Percentiles rank a stretch among this genome's conserved stretches.
Conservation (phyloP, 495 filamentous ascomycete genomes). For the Oidiodendron maius region DNA sequence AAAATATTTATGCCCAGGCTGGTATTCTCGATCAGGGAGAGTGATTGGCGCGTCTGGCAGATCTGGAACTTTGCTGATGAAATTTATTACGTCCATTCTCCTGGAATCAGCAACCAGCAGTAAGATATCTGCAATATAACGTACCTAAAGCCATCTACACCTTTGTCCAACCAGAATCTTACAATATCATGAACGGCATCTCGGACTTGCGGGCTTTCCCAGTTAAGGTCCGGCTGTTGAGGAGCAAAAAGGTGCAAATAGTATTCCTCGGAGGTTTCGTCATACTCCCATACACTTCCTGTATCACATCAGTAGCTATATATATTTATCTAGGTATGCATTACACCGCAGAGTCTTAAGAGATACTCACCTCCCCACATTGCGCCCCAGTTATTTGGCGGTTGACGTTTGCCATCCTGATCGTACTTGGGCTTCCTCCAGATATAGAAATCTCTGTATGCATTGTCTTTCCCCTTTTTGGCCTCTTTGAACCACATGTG, state of each 20-base stretch:
- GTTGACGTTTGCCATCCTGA: conserved; percentile 50
- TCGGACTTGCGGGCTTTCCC: conserved; percentile 58
- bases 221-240: conserved; percentile 70
- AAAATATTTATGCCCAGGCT: conserved; percentile 38
- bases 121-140: background rate
- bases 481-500: conserved; percentile 72
- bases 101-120: too few relatives aligned
- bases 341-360: conserved; percentile 34
- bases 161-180: conserved; percentile 67
- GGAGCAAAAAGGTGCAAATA: conserved; percentile 62
- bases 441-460: conserved; percentile 69
- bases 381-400: conserved; percentile 67
- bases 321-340: too few relatives aligned
- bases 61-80: conserved; percentile 43
- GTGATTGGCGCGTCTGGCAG: conserved; percentile 58
- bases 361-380: conserved; percentile 37
- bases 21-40: conserved; percentile 30
- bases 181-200: conserved; percentile 60
- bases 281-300: conserved; percentile 61
- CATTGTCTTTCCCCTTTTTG: conserved; percentile 49
- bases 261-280: conserved; percentile 54
- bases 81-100: conserved; percentile 24
- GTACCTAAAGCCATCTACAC: conserved; percentile 63
- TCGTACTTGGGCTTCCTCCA: conserved; percentile 59
- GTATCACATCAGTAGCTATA: too few relatives aligned